phyloP scores from a whole-genome alignment of 352 stramenopile genomes.

The Phytophthora sojae region DNA sequence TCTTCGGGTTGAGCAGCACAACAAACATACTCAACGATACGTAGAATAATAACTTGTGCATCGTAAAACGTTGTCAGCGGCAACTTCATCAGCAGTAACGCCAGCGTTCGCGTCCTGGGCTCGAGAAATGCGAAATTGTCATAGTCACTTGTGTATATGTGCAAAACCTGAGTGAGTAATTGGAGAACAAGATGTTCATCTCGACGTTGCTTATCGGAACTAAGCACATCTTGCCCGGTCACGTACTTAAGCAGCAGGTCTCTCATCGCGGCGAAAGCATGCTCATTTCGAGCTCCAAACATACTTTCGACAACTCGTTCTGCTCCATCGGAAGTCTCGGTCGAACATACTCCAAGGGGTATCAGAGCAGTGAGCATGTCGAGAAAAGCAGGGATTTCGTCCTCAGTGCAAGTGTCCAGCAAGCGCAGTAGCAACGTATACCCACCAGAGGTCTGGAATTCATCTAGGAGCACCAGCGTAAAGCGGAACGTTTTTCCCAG shows the following conservation, averaged over 20 bases:
- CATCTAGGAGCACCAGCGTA: constrained; percentile 67
- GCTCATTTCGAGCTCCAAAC: constrained; percentile 65
- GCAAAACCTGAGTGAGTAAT: constrained; percentile 67
- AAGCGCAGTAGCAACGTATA: constrained; percentile 62
- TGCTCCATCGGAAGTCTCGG: constrained; percentile 39
- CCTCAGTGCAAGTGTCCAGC: constrained; percentile 51
- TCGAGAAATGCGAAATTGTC: constrained; percentile 80
- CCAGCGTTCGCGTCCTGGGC: constrained; percentile 71
- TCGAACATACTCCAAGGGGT: constrained; percentile 61
- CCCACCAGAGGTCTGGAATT: constrained; percentile 71
- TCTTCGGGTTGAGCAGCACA: constrained; percentile 55
- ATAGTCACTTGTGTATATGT: constrained; percentile 79
- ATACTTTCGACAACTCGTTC: constrained; percentile 52
- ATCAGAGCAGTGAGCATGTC: constrained; percentile 65
- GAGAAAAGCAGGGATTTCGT: constrained; percentile 52
- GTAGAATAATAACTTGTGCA: constrained; percentile 72
- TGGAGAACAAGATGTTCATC: constrained; percentile 67
- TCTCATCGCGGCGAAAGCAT: constrained; percentile 67
- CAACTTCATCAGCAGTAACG: constrained; percentile 73
- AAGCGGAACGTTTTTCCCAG: constrained; percentile 73
- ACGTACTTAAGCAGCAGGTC: constrained; percentile 74
- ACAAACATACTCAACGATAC: constrained; percentile 83
- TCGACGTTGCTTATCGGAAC: constrained; percentile 12
- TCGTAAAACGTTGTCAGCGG: constrained; percentile 62
- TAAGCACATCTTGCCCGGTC: constrained; percentile 18